phyloP scores from a whole-genome alignment of 176 grass and related monocot species.

The Carex cristatella region DNA sequence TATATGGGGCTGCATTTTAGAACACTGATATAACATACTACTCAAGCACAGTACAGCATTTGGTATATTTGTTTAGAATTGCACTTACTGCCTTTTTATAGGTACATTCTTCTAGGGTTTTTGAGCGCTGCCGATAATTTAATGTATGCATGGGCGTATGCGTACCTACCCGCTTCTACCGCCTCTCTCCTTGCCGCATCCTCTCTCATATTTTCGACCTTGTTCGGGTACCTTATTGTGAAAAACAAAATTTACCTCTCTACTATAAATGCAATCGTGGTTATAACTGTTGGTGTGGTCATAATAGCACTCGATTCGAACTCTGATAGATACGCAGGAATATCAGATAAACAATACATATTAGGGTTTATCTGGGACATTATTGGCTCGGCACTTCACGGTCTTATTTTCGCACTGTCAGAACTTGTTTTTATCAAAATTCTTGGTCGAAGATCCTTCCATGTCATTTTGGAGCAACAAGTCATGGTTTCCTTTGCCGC shows the following conservation, averaged over 20 bases:
- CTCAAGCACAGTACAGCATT: background rate
- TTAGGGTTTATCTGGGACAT: constrained; percentile 61
- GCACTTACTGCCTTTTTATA: background rate
- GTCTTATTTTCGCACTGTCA: constrained; percentile 89
- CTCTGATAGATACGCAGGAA: constrained; percentile 54
- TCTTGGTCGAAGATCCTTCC: constrained; percentile 58
- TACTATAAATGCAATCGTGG: constrained; percentile 59
- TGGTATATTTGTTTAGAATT: background rate
- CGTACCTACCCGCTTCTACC: constrained; percentile 80
- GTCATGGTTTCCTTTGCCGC: constrained; percentile 62
- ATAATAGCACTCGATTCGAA: constrained; percentile 70
- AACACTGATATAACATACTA: background rate
- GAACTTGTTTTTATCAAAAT: constrained; percentile 59
- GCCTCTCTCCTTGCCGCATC: constrained; percentile 76
- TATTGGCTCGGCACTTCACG: constrained; percentile 73
- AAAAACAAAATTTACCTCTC: constrained; percentile 54
- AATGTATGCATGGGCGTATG: constrained; percentile 87
- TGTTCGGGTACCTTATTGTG: constrained; percentile 65
- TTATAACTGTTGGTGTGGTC: constrained; percentile 56
- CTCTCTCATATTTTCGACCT: constrained; percentile 61
- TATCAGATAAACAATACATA: constrained; percentile 54
- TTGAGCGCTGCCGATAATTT: constrained; percentile 85
- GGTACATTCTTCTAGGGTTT: constrained; percentile 55
- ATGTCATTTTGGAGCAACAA: constrained; percentile 93
- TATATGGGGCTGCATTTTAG: no score